These are phyloP conservation scores for Collybia sordida DNA, from an alignment of 768 basidiomycete genomes.

Conservation along the genomic window DNA sequence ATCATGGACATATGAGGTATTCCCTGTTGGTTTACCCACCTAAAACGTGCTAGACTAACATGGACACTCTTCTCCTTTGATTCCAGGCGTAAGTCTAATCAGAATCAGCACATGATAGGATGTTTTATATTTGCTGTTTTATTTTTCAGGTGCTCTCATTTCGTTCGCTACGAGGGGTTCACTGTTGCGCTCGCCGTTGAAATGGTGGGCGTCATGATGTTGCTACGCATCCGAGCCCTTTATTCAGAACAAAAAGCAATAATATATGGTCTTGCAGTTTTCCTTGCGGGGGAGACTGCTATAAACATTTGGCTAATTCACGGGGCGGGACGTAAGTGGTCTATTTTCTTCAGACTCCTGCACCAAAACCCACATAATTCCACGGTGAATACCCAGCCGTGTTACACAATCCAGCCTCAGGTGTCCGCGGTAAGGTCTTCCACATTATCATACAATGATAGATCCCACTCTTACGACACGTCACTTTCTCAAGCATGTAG, in stretches of 20 bases:
- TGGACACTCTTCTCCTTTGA: too few relatives aligned
- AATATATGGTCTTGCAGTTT: constrained; percentile 21
- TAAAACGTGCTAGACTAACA: not conserved
- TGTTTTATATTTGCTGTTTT: not conserved
- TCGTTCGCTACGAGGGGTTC: constrained; percentile 52
- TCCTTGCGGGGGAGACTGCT: constrained; percentile 44
- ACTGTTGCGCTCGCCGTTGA: constrained; percentile 47
- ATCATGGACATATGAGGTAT: constrained; percentile 37
- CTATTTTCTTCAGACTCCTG: not conserved
- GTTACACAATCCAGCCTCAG: constrained; percentile 35
- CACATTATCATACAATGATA: not conserved
- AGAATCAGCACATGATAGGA: too few relatives aligned
- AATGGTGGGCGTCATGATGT: constrained; percentile 56
- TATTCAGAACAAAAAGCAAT: constrained; percentile 34
- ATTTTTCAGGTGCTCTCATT: constrained; percentile 37
- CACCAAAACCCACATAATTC: not conserved
- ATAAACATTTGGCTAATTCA: constrained; percentile 53
- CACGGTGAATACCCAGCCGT: constrained; percentile 27
- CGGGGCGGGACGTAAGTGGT: constrained; percentile 42
- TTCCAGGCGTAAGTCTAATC: too few relatives aligned
- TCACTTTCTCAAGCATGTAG: constrained; percentile 24
- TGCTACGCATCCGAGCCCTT: constrained; percentile 44
- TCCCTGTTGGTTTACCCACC: too few relatives aligned
- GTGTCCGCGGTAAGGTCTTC: constrained; percentile 27
- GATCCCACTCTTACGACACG: not conserved